Evolutionary conservation across 768 basidiomycete genomes (phyloP).

Genomic region (Panaeolus cyanescens): DNA sequence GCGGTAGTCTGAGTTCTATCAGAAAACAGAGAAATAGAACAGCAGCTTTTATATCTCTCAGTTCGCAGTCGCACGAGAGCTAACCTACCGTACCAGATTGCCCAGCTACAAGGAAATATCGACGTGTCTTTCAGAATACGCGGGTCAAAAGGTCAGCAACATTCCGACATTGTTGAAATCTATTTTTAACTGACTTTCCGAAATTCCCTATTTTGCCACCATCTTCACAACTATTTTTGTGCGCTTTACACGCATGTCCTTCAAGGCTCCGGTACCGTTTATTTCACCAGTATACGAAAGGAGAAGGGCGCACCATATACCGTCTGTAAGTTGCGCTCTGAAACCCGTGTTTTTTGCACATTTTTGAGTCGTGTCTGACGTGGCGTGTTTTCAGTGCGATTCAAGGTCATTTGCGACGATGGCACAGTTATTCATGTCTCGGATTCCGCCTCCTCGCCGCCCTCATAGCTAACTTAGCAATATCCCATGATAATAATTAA

Average conservation of each 20-base stretch:
- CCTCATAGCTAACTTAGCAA: neutral
- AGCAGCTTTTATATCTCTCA: neutral
- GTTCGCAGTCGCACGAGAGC: neutral
- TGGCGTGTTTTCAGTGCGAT: conserved; percentile 48
- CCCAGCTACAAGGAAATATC: conserved; percentile 73
- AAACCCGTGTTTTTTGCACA: neutral
- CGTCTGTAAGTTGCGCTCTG: conserved; percentile 52
- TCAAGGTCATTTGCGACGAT: conserved; percentile 67
- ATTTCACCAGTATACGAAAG: conserved; percentile 83
- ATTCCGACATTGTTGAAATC: neutral
- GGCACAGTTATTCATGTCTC: conserved; percentile 48
- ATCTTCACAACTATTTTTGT: neutral
- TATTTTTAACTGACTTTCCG: neutral
- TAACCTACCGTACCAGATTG: conserved; percentile 49
- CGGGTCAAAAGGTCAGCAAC: conserved; percentile 61
- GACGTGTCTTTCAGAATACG: conserved; percentile 78
- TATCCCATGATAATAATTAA: conserved; percentile 2
- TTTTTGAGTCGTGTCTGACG: neutral
- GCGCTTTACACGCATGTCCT: neutral
- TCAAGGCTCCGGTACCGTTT: conserved; percentile 74
- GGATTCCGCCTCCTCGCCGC: conserved; percentile 25
- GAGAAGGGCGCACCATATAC: conserved; percentile 71
- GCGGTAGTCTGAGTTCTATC: too few species aligned
- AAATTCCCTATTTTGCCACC: neutral
- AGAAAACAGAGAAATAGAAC: neutral